phyloP scores from a whole-genome alignment of 768 basidiomycete genomes.

The Lactifluus echinatus region DNA sequence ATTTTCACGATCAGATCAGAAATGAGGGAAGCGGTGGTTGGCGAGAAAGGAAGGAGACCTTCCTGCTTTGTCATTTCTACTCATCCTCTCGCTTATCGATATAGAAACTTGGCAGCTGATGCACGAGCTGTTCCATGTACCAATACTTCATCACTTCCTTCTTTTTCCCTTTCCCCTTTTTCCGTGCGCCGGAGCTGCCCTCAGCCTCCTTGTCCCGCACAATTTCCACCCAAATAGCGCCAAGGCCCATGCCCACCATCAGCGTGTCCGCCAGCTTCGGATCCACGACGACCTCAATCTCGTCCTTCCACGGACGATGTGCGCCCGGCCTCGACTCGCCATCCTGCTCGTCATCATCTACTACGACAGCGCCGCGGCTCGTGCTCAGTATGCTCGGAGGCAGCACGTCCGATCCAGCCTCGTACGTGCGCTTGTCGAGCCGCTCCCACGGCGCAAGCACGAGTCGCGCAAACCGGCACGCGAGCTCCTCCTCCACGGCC shows the following conservation, averaged over 20 bases:
- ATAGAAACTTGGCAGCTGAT: slow-evolving; percentile 48
- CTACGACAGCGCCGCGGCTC: slow-evolving; percentile 32
- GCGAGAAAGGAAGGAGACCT: slow-evolving; percentile 14
- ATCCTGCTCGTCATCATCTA: slow-evolving; percentile 16
- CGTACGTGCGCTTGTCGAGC: slow-evolving; percentile 30
- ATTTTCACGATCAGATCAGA: slow-evolving; percentile 25
- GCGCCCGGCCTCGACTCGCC: slow-evolving; percentile 2
- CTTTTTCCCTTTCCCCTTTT: slow-evolving; percentile 20
- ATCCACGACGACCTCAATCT: slow-evolving; percentile 50
- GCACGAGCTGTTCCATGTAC: slow-evolving; percentile 51
- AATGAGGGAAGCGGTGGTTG: slow-evolving; percentile 22
- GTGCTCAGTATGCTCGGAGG: slow-evolving; percentile 29
- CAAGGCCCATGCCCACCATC: slow-evolving; percentile 48
- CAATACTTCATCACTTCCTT: slow-evolving; percentile 36
- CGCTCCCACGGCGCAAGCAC: slow-evolving; percentile 48
- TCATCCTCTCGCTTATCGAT: slow-evolving; percentile 22
- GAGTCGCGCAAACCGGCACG: slow-evolving; percentile 39
- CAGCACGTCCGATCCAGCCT: slow-evolving; percentile 26
- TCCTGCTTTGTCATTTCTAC: not conserved
- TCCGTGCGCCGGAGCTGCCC: slow-evolving; percentile 18
- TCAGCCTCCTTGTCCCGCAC: slow-evolving; percentile 27
- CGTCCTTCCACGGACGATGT: slow-evolving; percentile 48
- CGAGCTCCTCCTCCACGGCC: slow-evolving; percentile 42
- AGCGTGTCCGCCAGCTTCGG: slow-evolving; percentile 31
- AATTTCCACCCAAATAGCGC: slow-evolving; percentile 63